Evolutionary conservation across 192 early-diverging fungal genomes (phyloP).

Genomic region (Mortierella alpina): DNA sequence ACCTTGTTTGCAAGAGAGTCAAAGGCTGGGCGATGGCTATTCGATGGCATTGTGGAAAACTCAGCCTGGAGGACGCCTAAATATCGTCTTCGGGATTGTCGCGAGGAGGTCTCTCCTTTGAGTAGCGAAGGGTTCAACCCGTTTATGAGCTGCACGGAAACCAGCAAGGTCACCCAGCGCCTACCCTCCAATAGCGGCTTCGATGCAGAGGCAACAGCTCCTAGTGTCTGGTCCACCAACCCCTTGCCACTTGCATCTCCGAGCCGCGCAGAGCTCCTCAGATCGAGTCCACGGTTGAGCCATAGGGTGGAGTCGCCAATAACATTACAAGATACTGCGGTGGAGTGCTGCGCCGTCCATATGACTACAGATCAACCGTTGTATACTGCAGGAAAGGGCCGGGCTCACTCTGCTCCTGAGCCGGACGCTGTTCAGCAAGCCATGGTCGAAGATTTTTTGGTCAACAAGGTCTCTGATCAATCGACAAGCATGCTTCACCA

Average conservation of each 20-base stretch:
- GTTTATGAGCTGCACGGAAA: constrained; percentile 11
- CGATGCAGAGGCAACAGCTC: not conserved
- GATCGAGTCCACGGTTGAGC: not conserved
- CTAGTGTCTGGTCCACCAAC: constrained; percentile 17
- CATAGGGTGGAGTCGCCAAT: not conserved
- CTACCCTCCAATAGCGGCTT: not conserved
- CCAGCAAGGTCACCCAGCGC: not conserved
- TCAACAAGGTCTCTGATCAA: constrained; percentile 1
- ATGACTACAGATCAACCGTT: no score
- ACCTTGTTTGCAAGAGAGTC: constrained; percentile 28
- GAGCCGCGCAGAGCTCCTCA: constrained; percentile 2
- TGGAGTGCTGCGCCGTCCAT: no score
- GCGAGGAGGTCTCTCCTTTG: not conserved
- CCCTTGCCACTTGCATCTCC: constrained; percentile 8
- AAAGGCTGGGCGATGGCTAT: constrained; percentile 4
- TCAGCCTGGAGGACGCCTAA: not conserved
- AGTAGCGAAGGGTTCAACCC: constrained; percentile 21
- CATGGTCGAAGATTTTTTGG: not conserved
- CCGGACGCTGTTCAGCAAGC: not conserved
- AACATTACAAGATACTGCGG: not conserved
- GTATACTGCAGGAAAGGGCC: no score
- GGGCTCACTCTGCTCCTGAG: not conserved
- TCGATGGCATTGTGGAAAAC: not conserved
- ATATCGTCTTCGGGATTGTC: constrained; percentile 18
- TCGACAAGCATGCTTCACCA: not conserved